Base-by-base conservation (phyloP, 1,139 yeast species). In the Pichia kudriavzevii region DNA sequence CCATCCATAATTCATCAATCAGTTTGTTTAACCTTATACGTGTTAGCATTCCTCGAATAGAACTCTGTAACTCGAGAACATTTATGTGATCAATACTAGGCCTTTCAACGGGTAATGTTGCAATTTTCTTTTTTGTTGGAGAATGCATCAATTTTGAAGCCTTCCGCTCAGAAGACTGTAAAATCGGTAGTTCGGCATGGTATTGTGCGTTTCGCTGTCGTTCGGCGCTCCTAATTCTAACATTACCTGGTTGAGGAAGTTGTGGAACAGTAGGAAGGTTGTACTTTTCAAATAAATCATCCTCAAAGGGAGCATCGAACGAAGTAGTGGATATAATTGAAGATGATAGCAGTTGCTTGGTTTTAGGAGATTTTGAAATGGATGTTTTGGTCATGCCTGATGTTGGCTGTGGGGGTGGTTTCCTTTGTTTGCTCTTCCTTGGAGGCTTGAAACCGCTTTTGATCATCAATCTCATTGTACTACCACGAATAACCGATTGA, bases 41-140 rank as follows among this genome's bases (percentile, higher is more conserved):
- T 1, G 66, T 45, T 3, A 67, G 47, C 1, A 69, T 75, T 21
- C 79, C 83, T 41, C 82, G 63, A 2, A 66, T 62, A 39, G 70
- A 61, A 26, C 74, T 61, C 49, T 77, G 84, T 2, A 75, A 52
- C 19, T 66, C 72, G 5, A 38, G 31, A 2, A 54, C 34, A 2
- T 14, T 8, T 12, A 31, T 26, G 2, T n/a, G 4, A 16, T n/a
- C n/a, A n/a, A n/a, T n/a, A n/a, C n/a, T n/a, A n/a, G n/a, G n/a
- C n/a, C n/a, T n/a, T n/a, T n/a, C n/a, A n/a, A n/a, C n/a, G n/a
- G n/a, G n/a, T n/a, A n/a, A n/a, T n/a, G n/a, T n/a, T n/a, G n/a
- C n/a, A n/a, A n/a, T n/a, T n/a, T n/a, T n/a, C n/a, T 31, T 29
- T 15, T 43, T 43, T 2, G 45, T 43, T n/a, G 47, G 47, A 3